Evolutionary conservation across 306 rosid species (phyloP).

Genomic region (Fragaria ananassa): DNA sequence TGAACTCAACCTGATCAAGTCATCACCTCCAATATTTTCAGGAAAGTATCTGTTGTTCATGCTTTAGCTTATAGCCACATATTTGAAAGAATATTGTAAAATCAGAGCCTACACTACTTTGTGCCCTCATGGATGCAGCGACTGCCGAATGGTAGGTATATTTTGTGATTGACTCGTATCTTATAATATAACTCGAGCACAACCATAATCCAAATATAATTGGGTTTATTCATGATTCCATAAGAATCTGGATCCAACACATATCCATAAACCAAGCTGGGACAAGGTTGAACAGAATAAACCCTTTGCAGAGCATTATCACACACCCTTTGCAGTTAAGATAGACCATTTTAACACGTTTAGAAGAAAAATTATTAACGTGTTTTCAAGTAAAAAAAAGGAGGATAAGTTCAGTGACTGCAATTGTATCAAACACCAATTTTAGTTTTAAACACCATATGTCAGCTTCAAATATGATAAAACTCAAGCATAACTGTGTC

Average conservation of each 20-base stretch:
- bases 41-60: not conserved
- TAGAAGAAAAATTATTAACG: not conserved
- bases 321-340: not conserved
- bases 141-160: not conserved
- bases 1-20: not conserved
- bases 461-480: not conserved
- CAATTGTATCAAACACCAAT: not conserved
- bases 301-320: no score
- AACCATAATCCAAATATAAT: not conserved
- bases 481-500: not conserved
- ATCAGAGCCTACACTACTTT: not conserved
- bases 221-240: not conserved
- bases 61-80: not conserved
- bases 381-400: not conserved
- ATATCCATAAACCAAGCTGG: not conserved
- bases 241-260: not conserved
- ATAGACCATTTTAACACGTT: not conserved
- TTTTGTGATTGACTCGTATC: not conserved
- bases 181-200: not conserved
- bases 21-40: not conserved
- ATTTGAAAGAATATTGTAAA: not conserved
- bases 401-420: not conserved
- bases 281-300: not conserved
- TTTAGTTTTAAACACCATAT: not conserved
- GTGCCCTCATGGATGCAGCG: not conserved